Base-by-base conservation (phyloP, 2,329 filamentous ascomycete genomes). In the Domatiomyces globalis region DNA sequence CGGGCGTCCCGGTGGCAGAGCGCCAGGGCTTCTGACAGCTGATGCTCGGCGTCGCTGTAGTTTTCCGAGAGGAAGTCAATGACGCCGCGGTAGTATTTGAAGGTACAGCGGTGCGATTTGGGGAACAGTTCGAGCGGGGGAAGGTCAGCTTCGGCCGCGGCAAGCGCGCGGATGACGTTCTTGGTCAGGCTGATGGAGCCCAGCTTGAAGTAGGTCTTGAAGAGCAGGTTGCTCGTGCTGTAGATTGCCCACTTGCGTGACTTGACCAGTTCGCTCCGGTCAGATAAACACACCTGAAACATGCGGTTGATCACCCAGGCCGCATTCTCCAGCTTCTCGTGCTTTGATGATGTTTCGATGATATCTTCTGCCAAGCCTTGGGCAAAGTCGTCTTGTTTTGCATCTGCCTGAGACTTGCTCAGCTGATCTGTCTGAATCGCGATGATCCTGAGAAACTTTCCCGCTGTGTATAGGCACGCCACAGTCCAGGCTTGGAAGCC, bases 241-340 rank as follows among this genome's bases (percentile, higher is more conserved):
- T 98, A 98, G 46, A 95, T 85, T 5, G 87, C 94, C 92, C 92
- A 98, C 78, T 96, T 98, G 50, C 92, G 81, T 7, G 90, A 95
- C 62, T 94, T 85, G 63, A 88, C 81, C 45, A 95, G 73, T 20
- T 61, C 59, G 15, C 56, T 53, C 17, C 58, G 53, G 66, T 98
- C 92, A 61, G 81, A 87, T 47, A 95, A 74, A 66, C 92, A 98
- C 4, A 94, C 69, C 15, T 85, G 86, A 66, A 96, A 98, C 58
- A 96, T 88, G 47, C 85, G 80, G 66, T 95, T 96, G 54, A 98
- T 80, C 45, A 90, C 81, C 57, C 90, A 80, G 15, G 92, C 89
- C 36, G 88, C 88, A 67, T 96, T 89, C 66, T 95, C 86, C 25
- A 98, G 74, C 63, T 86, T 88, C 56, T 88, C 83, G 62, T 94